Evolutionary conservation across 2,329 filamentous ascomycete genomes (phyloP).

Genomic region (Trichoderma simmonsii): DNA sequence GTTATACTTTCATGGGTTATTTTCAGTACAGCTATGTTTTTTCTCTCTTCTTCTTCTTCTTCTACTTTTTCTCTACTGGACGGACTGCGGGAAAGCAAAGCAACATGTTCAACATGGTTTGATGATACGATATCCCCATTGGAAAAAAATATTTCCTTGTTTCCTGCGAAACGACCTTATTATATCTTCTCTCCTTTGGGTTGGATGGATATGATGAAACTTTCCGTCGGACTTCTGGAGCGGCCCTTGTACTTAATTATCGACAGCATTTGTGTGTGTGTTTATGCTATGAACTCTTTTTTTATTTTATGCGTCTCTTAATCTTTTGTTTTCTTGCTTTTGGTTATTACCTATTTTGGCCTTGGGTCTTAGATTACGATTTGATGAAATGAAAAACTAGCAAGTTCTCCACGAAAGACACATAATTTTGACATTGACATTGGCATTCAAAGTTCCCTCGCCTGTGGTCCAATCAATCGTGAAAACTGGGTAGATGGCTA

Average conservation of each 20-base stretch:
- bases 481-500: background rate
- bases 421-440: background rate
- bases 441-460: background rate
- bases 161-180: background rate
- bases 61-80: background rate
- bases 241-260: background rate
- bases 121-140: slow-evolving; percentile 15
- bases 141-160: background rate
- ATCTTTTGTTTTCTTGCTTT: background rate
- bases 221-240: background rate
- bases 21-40: slow-evolving; percentile 12
- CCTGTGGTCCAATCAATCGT: background rate
- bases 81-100: slow-evolving; percentile 10
- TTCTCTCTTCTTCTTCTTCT: slow-evolving; percentile 11
- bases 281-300: background rate
- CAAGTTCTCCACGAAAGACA: background rate
- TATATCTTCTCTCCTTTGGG: background rate
- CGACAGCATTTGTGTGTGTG: background rate
- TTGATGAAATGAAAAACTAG: background rate
- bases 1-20: slow-evolving; percentile 19
- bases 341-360: slow-evolving; percentile 1
- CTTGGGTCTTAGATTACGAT: background rate
- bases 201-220: slow-evolving; percentile 12
- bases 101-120: slow-evolving; percentile 16
- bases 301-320: background rate